These are phyloP conservation scores for Epichloe uncinata DNA, from an alignment of 2,329 filamentous ascomycete species.

Conservation along the genomic window DNA sequence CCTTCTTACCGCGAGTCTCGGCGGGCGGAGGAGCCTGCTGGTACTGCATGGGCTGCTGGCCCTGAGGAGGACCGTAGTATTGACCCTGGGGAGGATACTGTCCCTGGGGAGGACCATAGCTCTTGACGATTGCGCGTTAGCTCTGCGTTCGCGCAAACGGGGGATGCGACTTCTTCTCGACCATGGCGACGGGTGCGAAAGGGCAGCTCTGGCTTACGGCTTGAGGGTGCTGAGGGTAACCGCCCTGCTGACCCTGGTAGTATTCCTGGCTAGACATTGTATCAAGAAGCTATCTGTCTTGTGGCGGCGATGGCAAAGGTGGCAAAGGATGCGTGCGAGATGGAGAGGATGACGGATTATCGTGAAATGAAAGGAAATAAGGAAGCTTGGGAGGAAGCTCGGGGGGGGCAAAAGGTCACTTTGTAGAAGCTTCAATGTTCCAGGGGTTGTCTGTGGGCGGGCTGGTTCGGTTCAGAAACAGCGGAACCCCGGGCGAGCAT, in stretches of 20 bases:
- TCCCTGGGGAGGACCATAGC: constrained; percentile 19
- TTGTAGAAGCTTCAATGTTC: too few species aligned
- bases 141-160: neutral
- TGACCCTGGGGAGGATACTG: constrained; percentile 21
- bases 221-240: constrained; percentile 28
- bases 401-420: too few species aligned
- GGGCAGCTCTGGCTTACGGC: constrained; percentile 18
- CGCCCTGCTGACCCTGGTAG: constrained; percentile 22
- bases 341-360: neutral
- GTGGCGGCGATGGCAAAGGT: neutral
- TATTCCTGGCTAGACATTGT: constrained; percentile 29
- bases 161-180: neutral
- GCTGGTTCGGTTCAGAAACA: too few species aligned
- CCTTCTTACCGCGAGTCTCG: constrained; percentile 15
- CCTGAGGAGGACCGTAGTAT: constrained; percentile 18
- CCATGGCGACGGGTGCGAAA: neutral
- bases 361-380: too few species aligned
- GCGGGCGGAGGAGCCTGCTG: constrained; percentile 24
- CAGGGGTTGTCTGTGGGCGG: too few species aligned
- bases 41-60: constrained; percentile 30
- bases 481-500: neutral
- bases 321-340: neutral
- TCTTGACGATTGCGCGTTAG: constrained; percentile 7
- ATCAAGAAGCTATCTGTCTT: neutral
- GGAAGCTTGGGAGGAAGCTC: too few species aligned